Evolutionary conservation across 2,329 filamentous ascomycete genomes (phyloP).

Genomic region (Penicillium italicum): DNA sequence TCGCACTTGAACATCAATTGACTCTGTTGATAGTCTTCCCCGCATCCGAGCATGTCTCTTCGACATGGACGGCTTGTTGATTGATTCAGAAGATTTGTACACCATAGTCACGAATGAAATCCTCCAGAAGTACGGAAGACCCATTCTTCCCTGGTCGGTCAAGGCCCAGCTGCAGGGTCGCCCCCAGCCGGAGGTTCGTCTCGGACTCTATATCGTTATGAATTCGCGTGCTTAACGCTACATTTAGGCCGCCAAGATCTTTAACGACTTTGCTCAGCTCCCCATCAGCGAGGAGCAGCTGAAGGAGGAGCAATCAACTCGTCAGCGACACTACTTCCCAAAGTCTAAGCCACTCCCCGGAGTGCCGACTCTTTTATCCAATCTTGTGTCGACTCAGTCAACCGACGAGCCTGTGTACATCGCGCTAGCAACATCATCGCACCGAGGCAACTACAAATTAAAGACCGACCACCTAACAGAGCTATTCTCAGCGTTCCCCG

Average conservation of each 20-base stretch:
- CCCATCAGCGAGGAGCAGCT: constrained; percentile 72
- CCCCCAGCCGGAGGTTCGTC: constrained; percentile 52
- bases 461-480: constrained; percentile 62
- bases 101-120: constrained; percentile 78
- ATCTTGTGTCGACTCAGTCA: constrained; percentile 33
- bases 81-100: constrained; percentile 90
- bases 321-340: constrained; percentile 72
- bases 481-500: constrained; percentile 59
- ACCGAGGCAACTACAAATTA: constrained; percentile 66
- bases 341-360: constrained; percentile 73
- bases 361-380: constrained; percentile 62
- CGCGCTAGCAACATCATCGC: constrained; percentile 80
- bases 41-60: constrained; percentile 88
- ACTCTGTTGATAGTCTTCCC: constrained; percentile 57
- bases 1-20: not conserved
- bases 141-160: constrained; percentile 82
- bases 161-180: constrained; percentile 81
- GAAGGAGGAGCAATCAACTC: constrained; percentile 52
- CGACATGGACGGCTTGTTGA: constrained; percentile 96
- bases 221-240: constrained; percentile 3
- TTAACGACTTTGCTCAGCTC: constrained; percentile 79
- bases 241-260: constrained; percentile 55
- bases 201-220: not conserved
- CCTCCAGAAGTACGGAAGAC: constrained; percentile 69
- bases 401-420: constrained; percentile 61